A percentile compares a stretch with the other conserved stretches of the same genome.
These are phyloP conservation scores for Metschnikowia borealis DNA, from an alignment of 805 yeast genomes.

Conservation along the genomic window DNA sequence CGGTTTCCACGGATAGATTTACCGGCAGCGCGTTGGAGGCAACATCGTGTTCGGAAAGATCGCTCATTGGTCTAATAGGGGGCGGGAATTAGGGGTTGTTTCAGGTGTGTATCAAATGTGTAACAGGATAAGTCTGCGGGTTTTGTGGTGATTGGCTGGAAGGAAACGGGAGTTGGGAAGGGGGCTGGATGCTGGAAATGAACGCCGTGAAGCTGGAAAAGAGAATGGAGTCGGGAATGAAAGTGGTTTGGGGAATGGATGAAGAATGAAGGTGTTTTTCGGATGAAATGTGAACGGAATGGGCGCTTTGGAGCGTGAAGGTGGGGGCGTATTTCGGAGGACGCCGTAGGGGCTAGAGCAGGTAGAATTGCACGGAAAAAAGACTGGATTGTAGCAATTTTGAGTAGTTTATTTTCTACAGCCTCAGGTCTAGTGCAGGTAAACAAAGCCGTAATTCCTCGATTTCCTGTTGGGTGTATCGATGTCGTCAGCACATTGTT, in stretches of 20 bases:
- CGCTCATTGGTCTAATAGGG: neutral
- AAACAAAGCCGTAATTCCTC: neutral
- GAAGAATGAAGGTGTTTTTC: neutral
- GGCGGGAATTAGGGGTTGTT: neutral
- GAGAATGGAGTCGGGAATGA: neutral
- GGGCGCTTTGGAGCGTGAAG: neutral
- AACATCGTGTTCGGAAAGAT: neutral
- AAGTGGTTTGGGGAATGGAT: neutral
- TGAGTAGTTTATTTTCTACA: neutral
- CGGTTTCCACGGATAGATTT: neutral
- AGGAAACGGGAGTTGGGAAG: too few relatives aligned
- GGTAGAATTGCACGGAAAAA: neutral
- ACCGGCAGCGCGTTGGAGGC: neutral
- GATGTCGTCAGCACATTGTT: slow-evolving; percentile 2
- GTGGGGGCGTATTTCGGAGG: neutral
- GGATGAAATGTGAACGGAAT: neutral
- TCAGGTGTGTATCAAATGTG: neutral
- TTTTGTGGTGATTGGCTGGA: neutral
- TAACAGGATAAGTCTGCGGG: neutral
- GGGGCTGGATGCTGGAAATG: neutral
- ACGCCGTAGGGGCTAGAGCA: neutral
- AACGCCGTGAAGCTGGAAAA: neutral
- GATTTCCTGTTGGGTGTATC: neutral
- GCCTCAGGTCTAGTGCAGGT: neutral
- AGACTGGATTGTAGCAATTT: neutral